phyloP scores from a whole-genome alignment of 495 filamentous ascomycete genomes.

The Xylaria curta region DNA sequence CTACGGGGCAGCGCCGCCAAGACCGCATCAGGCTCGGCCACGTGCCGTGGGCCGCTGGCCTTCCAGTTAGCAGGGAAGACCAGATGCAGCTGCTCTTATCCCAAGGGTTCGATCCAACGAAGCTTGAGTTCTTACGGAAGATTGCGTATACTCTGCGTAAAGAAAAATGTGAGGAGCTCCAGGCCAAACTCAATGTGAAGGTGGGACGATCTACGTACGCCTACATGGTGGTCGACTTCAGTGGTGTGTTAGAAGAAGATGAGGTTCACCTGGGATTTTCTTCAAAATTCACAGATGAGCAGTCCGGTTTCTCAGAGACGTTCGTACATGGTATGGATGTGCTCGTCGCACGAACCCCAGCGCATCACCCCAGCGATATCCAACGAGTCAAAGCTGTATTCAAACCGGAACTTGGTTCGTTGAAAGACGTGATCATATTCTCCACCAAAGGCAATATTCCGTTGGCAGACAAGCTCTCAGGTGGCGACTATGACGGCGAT shows the following conservation, averaged over 20 bases:
- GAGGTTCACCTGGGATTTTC: constrained; percentile 87
- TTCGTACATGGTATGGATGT: constrained; percentile 73
- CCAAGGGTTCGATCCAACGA: constrained; percentile 68
- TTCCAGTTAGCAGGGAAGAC: constrained; percentile 60
- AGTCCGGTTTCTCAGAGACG: constrained; percentile 61
- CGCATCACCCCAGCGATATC: constrained; percentile 82
- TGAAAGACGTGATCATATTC: constrained; percentile 90
- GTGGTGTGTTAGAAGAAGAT: constrained; percentile 68
- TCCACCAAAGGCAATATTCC: constrained; percentile 70
- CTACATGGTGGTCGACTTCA: constrained; percentile 83
- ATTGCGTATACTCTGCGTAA: constrained; percentile 61
- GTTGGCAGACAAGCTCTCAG: constrained; percentile 82
- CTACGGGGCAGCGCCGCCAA: constrained; percentile 41
- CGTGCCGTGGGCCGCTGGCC: constrained; percentile 55
- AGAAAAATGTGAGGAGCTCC: constrained; percentile 61
- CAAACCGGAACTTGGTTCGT: constrained; percentile 70
- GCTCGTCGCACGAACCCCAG: constrained; percentile 84
- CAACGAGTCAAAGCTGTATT: constrained; percentile 68
- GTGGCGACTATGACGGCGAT: constrained; percentile 96
- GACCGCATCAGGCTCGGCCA: constrained; percentile 42
- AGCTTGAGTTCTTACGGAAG: constrained; percentile 64
- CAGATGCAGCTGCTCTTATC: constrained; percentile 62
- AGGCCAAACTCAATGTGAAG: constrained; percentile 70
- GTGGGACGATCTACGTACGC: constrained; percentile 78
- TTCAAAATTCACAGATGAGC: constrained; percentile 61